Base-by-base conservation (phyloP, 202 grass and related monocot genomes). In the Setaria viridis region DNA sequence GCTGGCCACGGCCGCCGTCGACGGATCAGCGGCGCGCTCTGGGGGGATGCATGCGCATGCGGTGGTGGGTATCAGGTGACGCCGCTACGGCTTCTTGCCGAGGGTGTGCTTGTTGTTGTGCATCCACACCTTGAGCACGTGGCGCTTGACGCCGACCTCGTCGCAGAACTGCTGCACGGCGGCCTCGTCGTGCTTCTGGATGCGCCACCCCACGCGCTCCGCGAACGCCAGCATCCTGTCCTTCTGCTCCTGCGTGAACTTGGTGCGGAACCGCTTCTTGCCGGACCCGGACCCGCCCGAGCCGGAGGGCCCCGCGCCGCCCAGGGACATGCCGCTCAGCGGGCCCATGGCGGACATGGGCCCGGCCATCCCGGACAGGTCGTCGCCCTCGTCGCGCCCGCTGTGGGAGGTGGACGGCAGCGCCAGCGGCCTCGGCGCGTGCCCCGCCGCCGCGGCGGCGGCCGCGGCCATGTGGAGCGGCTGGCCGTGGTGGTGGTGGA, bases 41-140 rank as follows among this genome's bases (percentile, higher is more conserved):
- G 62, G 11, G 67, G 62, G 25, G 67, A 56, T 21, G 45, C 13
- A n/a, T 79, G 20, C 7, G 15, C 11, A 62, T 50, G 86, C n/a
- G 41, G 47, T 4, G 11, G 41, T 48, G 20, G 19, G 58, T 43
- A 49, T 49, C 39, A n/a, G 41, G 21, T 49, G 43, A 29, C 25
- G 43, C 35, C 8, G 72, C 79, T 89, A 89, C 67, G 89, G 93
- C 89, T 95, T 98, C 93, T 98, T 98, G 88, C 95, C 93, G 79
- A 98, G 91, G 85, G 95, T 97, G 82, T 97, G 92, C 87, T 97
- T 97, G 85, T 97, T 97, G 90, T 97, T 97, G 87, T 97, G 95
- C 95, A 97, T 97, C 95, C 95, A 97, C 12, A 97, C 95, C 88
- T 97, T 97, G 72, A 98, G 92, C 43, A 98, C 95, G 88, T 95